Percentiles rank a stretch among this genome's conserved stretches.
Evolutionary conservation across 1,139 yeast species (phyloP).

Genomic region (Yamadazyma mexicana): DNA sequence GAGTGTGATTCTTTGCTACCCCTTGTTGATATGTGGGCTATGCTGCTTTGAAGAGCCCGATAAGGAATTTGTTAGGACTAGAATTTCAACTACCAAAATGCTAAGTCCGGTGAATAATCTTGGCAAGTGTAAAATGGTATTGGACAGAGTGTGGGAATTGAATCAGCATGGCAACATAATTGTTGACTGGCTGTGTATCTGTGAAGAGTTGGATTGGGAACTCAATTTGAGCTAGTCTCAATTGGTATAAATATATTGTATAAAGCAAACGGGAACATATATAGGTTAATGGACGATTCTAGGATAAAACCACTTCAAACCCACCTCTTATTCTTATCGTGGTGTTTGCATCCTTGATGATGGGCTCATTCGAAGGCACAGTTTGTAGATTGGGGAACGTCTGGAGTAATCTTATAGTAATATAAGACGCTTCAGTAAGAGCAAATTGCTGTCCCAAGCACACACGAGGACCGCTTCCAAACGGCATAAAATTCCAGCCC

Average conservation of each 20-base stretch:
- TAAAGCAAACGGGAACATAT: too few species aligned
- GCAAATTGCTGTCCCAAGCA: constrained; percentile 50
- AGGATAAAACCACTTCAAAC: background rate
- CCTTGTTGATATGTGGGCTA: too few species aligned
- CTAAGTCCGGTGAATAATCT: constrained; percentile 23
- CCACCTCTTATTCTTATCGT: constrained; percentile 35
- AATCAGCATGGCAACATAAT: constrained; percentile 22
- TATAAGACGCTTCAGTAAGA: constrained; percentile 47
- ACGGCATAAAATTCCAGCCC: constrained; percentile 44
- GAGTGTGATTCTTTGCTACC: constrained; percentile 12
- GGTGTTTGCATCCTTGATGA: constrained; percentile 33
- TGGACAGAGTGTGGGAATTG: constrained; percentile 25
- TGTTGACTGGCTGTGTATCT: constrained; percentile 28
- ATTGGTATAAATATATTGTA: too few species aligned
- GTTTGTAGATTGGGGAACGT: constrained; percentile 24
- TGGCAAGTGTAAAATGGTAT: constrained; percentile 18
- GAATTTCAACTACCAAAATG: constrained; percentile 12
- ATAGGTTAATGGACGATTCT: too few species aligned
- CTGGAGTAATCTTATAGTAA: constrained; percentile 45
- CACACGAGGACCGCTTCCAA: constrained; percentile 46
- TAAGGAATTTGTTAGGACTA: constrained; percentile 8
- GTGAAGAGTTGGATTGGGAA: constrained; percentile 28
- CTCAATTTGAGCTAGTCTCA: constrained; percentile 20
- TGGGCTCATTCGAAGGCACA: constrained; percentile 27
- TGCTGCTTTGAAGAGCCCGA: constrained; percentile 23